Base-by-base conservation (phyloP, 495 filamentous ascomycete species). In the Endocarpon pusillum region DNA sequence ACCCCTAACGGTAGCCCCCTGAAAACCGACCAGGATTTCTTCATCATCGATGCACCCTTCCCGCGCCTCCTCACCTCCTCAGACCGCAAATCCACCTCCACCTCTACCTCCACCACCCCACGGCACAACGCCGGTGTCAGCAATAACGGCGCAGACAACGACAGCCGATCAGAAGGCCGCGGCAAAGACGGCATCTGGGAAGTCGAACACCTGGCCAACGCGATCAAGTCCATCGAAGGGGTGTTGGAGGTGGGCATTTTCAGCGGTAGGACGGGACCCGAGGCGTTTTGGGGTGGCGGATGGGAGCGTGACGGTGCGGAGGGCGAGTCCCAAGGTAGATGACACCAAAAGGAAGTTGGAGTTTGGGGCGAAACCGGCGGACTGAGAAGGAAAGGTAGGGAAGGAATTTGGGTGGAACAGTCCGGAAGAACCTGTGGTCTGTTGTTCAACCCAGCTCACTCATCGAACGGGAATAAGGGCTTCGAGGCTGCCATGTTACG, bases 171-270 rank as follows among this genome's bases (percentile, higher is more conserved):
- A n/a, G 43, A 48, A 14, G 72, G 70, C 9, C 58, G 51, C 30
- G 66, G 66, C 9, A 55, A 59, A 40, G 53, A 59, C 19, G 73
- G 77, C 4, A 46, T 62, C n/a, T 83, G 79, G 83, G 78, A 83
- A 38, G 84, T 94, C 0, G 69, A 77, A 27, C 61, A 60, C 8
- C 58, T 97, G 29, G 71, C 81, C 7, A 55, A 54, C 29, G 55
- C 66, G 39, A 75, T 97, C 47, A 91, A 86, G 53, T 55, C 64
- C 37, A 81, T 96, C 37, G 73, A 75, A 3, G 89, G 89, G 28
- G 85, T 97, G 8, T 57, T 93, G 32, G 86, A 94, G 47, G 84
- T 93, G 24, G 89, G 89, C 20, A 66, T 96, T 21, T 97, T 97
- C 63, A 69, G 67, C 29, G 85, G 85, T 1, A 30, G 69, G 41